Percentiles rank a stretch among this genome's conserved stretches.
These are phyloP conservation scores for Heteromeles arbutifolia DNA, from an alignment of 306 rosid species.

Conservation along the genomic window DNA sequence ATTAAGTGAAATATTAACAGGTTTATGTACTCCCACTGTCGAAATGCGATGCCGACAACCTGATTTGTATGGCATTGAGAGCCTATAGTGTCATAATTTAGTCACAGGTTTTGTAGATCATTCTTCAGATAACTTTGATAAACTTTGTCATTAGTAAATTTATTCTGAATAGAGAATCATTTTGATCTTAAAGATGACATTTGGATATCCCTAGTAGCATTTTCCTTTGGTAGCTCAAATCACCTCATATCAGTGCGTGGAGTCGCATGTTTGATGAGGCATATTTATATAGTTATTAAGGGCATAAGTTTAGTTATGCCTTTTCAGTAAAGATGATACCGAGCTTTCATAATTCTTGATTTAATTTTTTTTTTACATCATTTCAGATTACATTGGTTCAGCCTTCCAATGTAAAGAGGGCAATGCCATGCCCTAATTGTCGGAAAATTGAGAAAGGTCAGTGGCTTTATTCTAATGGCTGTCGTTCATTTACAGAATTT, in stretches of 20 bases:
- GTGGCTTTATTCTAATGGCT: constrained; percentile 87
- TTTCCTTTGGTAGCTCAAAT: not conserved
- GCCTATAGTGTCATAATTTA: not conserved
- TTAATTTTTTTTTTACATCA: not conserved
- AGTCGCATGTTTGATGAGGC: not conserved
- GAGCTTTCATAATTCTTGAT: constrained; percentile 3
- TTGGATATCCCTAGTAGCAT: too few relatives aligned
- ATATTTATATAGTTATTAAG: not conserved
- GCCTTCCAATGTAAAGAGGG: constrained; percentile 80
- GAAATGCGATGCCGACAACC: not conserved
- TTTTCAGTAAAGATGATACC: not conserved
- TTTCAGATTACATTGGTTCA: constrained; percentile 87
- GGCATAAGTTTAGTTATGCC: not conserved
- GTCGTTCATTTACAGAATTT: constrained; percentile 59
- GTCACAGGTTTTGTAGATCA: not conserved
- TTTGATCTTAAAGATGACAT: not conserved
- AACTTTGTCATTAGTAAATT: not conserved
- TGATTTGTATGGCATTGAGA: not conserved
- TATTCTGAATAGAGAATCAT: not conserved
- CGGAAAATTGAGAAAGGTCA: constrained; percentile 93
- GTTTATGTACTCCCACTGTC: not conserved
- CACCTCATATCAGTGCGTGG: not conserved
- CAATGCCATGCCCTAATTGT: constrained; percentile 98
- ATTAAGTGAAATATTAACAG: not conserved
- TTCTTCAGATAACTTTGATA: not conserved